phyloP scores from a whole-genome alignment of 345 rosid species.

The Camelina hispida region DNA sequence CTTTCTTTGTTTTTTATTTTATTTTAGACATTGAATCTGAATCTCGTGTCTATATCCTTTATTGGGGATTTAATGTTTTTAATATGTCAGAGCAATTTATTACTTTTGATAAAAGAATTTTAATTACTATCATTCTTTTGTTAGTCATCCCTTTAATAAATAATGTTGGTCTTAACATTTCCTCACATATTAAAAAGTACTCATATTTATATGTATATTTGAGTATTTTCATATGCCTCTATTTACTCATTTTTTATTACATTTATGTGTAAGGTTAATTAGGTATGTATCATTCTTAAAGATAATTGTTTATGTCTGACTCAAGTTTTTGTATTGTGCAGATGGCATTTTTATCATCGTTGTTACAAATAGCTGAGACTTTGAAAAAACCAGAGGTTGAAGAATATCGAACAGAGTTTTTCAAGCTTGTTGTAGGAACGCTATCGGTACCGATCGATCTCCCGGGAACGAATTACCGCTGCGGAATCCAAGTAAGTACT shows the following conservation, averaged over 20 bases:
- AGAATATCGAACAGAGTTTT: slow-evolving; percentile 70
- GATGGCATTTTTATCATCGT: slow-evolving; percentile 84
- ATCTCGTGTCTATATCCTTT: slow-evolving; percentile 36
- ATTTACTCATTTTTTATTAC: too few relatives aligned
- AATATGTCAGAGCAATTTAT: slow-evolving; percentile 9
- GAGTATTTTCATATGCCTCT: background rate
- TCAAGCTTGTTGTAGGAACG: slow-evolving; percentile 75
- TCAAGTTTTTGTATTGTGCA: slow-evolving; percentile 31
- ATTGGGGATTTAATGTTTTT: slow-evolving; percentile 24
- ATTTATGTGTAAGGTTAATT: background rate
- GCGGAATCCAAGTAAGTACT: slow-evolving; percentile 60
- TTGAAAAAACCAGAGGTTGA: slow-evolving; percentile 51
- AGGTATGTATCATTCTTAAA: background rate
- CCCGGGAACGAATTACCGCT: slow-evolving; percentile 65
- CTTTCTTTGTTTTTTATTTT: too few relatives aligned
- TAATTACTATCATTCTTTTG: background rate
- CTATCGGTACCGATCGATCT: slow-evolving; percentile 80
- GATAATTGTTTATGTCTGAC: background rate
- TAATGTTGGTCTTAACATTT: background rate
- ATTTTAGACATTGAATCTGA: slow-evolving; percentile 39
- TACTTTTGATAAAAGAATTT: background rate
- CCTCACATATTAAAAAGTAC: background rate
- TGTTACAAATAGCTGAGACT: slow-evolving; percentile 62
- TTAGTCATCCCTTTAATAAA: background rate
- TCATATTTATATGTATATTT: too few relatives aligned